These are phyloP conservation scores for Dimargaris cristalligena DNA, from an alignment of 192 early-diverging fungal genomes.

Conservation along the genomic window DNA sequence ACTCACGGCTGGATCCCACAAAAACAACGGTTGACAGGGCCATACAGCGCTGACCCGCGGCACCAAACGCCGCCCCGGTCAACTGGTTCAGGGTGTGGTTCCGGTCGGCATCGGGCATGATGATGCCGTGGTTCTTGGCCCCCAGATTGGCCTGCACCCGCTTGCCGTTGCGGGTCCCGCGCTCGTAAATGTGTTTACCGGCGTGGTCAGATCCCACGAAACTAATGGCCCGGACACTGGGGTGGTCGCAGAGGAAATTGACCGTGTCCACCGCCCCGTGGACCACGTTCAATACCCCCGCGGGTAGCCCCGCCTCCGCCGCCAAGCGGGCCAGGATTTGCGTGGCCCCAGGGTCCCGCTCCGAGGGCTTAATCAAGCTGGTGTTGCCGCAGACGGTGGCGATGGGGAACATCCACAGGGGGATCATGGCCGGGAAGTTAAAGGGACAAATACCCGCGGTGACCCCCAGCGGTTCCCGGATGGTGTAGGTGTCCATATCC, in stretches of 20 bases:
- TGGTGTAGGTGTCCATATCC: constrained; percentile 93
- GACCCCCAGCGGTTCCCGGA: constrained; percentile 84
- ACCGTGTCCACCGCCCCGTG: constrained; percentile 78
- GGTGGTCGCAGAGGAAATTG: constrained; percentile 76
- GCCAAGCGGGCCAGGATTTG: constrained; percentile 82
- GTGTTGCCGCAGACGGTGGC: constrained; percentile 89
- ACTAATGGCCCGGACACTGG: constrained; percentile 75
- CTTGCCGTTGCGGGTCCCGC: constrained; percentile 79
- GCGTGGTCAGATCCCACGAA: constrained; percentile 86
- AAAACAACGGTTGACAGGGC: constrained; percentile 83
- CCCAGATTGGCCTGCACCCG: constrained; percentile 93
- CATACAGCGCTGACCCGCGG: constrained; percentile 98
- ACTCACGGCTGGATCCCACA: constrained; percentile 68
- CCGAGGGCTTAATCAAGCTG: constrained; percentile 80
- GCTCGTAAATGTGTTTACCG: constrained; percentile 75
- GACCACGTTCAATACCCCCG: constrained; percentile 82
- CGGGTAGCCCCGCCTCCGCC: constrained; percentile 73
- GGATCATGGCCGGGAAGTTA: constrained; percentile 95
- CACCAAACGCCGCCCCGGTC: constrained; percentile 87
- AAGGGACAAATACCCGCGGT: constrained; percentile 89
- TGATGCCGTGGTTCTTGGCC: constrained; percentile 94
- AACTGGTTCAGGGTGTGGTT: constrained; percentile 87
- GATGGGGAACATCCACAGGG: constrained; percentile 92
- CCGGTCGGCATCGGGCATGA: constrained; percentile 87
- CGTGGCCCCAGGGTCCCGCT: constrained; percentile 82